Evolutionary conservation across 2,329 filamentous ascomycete genomes (phyloP), one percentile per base, ranked within the genome.

Genomic region (Eurotiales sp.): DNA sequence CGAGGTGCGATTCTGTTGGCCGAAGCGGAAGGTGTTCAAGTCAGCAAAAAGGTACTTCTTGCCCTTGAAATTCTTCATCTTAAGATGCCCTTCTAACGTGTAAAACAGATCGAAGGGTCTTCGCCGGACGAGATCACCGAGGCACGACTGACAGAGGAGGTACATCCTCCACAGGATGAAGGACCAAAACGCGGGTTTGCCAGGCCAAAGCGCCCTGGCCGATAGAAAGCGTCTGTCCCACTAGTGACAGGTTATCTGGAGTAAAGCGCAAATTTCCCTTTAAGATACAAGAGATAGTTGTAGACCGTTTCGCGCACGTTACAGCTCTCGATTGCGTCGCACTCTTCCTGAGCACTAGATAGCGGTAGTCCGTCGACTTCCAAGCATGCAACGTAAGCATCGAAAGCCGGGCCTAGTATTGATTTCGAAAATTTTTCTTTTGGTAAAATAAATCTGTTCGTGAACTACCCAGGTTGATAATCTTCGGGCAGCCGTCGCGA

Each of bases 401-500:
- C 23, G 27, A 30, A 51, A 25, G 42, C 19, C n/a, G 19, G 17
- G 8, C 8, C 34, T 51, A 61, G 68, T 66, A 70, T 60, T 71
- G 66, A 71, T 71, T 71, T 51, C 68, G 64, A 64, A 71, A 71
- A 67, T 68, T 71, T 76, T 88, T 88, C 71, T 88, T 87, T 72
- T 87, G 83, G 68, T 86, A 84, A 61, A 85, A 83, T 73, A 97
- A 79, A 80, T 99, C 93, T 65, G 93, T 99, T 74, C 93, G 84
- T 53, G 87, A 93, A 77, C 88, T 95, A 37, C 93, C 93, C 66
- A 99, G 74, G 69, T 99, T 99, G 68, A 99, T 97, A 72, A 99
- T 99, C 83, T 99, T 99, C 49, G 93, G 93, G 72, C 93, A 99
- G 2, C 93, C 93, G 68, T 99, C 93, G 55, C 93, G 80, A 69